Conservation (phyloP, 495 filamentous ascomycete species). For the Usnea hakonensis region DNA sequence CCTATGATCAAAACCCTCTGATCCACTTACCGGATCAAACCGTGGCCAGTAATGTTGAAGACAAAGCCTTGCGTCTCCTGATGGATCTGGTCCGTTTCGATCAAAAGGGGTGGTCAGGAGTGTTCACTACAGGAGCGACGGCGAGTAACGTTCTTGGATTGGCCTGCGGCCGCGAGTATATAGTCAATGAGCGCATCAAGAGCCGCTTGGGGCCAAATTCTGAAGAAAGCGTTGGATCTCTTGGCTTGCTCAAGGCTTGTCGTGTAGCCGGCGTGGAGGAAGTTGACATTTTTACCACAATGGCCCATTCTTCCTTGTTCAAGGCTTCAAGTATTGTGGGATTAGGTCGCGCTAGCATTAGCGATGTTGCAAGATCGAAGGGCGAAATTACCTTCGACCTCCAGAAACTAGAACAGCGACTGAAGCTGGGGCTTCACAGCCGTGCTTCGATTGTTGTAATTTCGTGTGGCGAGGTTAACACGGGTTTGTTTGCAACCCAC, state of each 20-base stretch:
- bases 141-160: slow-evolving; percentile 77
- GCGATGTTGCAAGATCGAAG: slow-evolving; percentile 44
- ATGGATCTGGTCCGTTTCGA: slow-evolving; percentile 57
- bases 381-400: slow-evolving; percentile 62
- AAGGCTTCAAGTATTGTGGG: slow-evolving; percentile 81
- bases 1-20: slow-evolving; percentile 75
- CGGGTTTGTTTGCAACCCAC: slow-evolving; percentile 68
- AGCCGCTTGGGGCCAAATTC: slow-evolving; percentile 15
- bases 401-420: slow-evolving; percentile 44
- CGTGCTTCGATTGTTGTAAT: slow-evolving; percentile 67
- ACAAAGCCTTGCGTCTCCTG: slow-evolving; percentile 59
- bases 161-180: slow-evolving; percentile 65
- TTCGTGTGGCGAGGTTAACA: slow-evolving; percentile 86
- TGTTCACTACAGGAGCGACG: slow-evolving; percentile 87
- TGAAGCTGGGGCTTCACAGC: slow-evolving; percentile 36
- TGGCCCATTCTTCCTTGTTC: slow-evolving; percentile 71
- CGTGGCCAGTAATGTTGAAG: slow-evolving; percentile 67
- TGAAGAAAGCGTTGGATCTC: slow-evolving; percentile 50
- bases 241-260: slow-evolving; percentile 63
- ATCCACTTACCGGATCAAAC: slow-evolving; percentile 75
- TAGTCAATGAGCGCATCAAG: slow-evolving; percentile 40
- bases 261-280: slow-evolving; percentile 51
- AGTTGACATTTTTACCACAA: slow-evolving; percentile 69
- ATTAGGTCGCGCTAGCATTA: slow-evolving; percentile 63
- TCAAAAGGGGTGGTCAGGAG: slow-evolving; percentile 44